Conservation (phyloP, 495 filamentous ascomycete genomes). For the Cryomyces minteri region DNA sequence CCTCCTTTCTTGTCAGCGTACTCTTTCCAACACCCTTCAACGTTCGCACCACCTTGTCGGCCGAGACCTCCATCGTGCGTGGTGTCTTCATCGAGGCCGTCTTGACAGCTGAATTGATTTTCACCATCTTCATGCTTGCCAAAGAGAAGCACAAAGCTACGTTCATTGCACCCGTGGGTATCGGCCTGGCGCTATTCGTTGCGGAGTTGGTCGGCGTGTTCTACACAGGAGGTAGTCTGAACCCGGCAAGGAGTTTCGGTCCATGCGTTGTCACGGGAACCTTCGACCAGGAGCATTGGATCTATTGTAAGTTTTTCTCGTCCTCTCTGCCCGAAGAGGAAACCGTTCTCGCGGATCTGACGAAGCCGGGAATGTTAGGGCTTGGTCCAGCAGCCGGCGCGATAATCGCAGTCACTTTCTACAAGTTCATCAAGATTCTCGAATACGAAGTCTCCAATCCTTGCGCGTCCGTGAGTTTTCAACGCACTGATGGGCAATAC, state of each 20-base stretch:
- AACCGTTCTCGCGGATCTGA: neutral
- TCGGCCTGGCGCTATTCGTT: constrained; percentile 11
- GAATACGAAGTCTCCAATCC: constrained; percentile 15
- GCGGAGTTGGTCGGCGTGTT: constrained; percentile 6
- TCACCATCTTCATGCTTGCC: constrained; percentile 16
- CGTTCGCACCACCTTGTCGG: constrained; percentile 9
- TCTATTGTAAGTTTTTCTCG: constrained; percentile 8
- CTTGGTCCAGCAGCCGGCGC: constrained; percentile 48
- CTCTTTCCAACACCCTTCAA: constrained; percentile 9
- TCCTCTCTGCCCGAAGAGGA: neutral
- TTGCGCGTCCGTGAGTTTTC: too few species aligned
- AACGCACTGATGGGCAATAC: too few species aligned
- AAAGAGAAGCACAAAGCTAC: constrained; percentile 11
- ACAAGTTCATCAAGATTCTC: constrained; percentile 12
- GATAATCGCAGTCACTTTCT: constrained; percentile 30
- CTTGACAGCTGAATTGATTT: constrained; percentile 12
- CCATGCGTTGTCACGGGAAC: constrained; percentile 6
- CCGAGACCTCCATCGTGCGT: constrained; percentile 3
- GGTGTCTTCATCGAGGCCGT: constrained; percentile 13
- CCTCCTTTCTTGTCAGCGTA: constrained; percentile 5
- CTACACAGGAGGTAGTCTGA: constrained; percentile 7
- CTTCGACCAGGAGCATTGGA: constrained; percentile 10
- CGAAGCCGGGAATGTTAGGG: constrained; percentile 1
- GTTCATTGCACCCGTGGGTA: constrained; percentile 12
- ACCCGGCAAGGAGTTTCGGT: constrained; percentile 12